A percentile compares a stretch with the other conserved stretches of the same genome.
These are phyloP conservation scores for Brassica carinata DNA, from an alignment of 345 rosid genomes.

Conservation along the genomic window DNA sequence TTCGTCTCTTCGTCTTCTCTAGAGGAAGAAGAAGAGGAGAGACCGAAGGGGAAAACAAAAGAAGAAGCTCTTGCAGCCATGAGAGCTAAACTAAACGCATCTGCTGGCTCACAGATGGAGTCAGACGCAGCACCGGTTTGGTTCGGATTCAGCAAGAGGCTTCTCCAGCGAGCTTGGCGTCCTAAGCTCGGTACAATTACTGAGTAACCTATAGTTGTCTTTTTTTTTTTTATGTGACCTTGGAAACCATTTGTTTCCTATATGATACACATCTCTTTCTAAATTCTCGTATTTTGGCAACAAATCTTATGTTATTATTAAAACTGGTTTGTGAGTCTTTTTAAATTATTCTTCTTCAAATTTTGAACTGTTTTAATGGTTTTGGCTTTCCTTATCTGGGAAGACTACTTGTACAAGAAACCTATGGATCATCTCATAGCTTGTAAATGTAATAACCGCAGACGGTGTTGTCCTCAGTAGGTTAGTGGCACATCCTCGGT, in stretches of 20 bases:
- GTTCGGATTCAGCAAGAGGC: slow-evolving; percentile 66
- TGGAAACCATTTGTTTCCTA: slow-evolving; percentile 21
- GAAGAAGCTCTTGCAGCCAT: slow-evolving; percentile 40
- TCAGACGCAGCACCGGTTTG: slow-evolving; percentile 46
- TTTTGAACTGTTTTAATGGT: background rate
- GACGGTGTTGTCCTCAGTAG: slow-evolving; percentile 80
- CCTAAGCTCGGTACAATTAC: slow-evolving; percentile 70
- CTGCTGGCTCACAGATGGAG: background rate
- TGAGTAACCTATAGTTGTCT: slow-evolving; percentile 39
- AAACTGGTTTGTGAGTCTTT: slow-evolving; percentile 26
- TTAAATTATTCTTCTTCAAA: no score
- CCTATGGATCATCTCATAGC: slow-evolving; percentile 75
- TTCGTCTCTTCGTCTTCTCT: slow-evolving; percentile 54
- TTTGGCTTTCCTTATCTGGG: slow-evolving; percentile 21
- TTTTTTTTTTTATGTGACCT: slow-evolving; percentile 11
- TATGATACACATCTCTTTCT: background rate
- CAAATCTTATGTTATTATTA: slow-evolving; percentile 17
- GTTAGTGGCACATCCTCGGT: slow-evolving; percentile 90
- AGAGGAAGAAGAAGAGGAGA: slow-evolving; percentile 21
- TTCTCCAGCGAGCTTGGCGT: slow-evolving; percentile 71
- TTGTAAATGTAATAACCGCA: slow-evolving; percentile 78
- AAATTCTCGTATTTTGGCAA: background rate
- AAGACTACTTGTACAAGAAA: slow-evolving; percentile 30
- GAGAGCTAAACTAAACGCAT: slow-evolving; percentile 32
- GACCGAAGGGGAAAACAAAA: slow-evolving; percentile 32